Evolutionary conservation across 2,329 filamentous ascomycete genomes (phyloP), one percentile per base, ranked within the genome.

Genomic region (Hypoxylon sp.): DNA sequence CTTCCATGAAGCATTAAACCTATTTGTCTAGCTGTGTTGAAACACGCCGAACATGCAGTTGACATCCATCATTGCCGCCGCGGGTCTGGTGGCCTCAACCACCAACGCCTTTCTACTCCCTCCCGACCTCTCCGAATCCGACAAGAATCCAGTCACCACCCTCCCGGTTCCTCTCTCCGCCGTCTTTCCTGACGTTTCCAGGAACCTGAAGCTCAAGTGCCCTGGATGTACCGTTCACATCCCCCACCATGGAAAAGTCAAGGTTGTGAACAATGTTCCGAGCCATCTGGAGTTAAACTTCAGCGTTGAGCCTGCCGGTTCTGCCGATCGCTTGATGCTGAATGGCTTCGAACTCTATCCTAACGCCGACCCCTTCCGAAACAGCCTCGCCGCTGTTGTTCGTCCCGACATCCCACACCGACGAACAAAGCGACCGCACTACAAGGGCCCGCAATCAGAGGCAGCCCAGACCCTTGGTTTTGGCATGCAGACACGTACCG

Each of bases 321-420:
- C 80, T 53, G 74, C 76, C 64, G 83, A 86, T 68, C 81, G 80
- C 46, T 81, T 92, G 27, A 75, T 87, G 40, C 74, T 91, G 64
- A 91, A 91, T 78, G 87, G 85, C 64, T 85, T 86, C 67, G 85
- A 88, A 73, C 81, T 92, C 17, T 92, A 89, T 72, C 87, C 87
- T 14, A 79, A 82, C 57, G 78, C 86, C 70, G 80, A 86, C 75
- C 81, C 84, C 1, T 81, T 83, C 76, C 77, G 76, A 70, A 78
- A 79, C 53, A 78, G 79, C 7, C 80, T 89, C 40, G 79, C 77
- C 5, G 87, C 87, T 10, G 73, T 79, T 11, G 83, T 88, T 61
- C 74, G 84, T 35, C 79, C 82, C 44, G 80, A 83, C 46, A 66
- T 76, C 67, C 57, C 65, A 49, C 57, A 77, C 73, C 64, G 73